These are phyloP conservation scores for Umbelopsis sp. DNA, from an alignment of 371 early-diverging fungal genomes.

Conservation along the genomic window DNA sequence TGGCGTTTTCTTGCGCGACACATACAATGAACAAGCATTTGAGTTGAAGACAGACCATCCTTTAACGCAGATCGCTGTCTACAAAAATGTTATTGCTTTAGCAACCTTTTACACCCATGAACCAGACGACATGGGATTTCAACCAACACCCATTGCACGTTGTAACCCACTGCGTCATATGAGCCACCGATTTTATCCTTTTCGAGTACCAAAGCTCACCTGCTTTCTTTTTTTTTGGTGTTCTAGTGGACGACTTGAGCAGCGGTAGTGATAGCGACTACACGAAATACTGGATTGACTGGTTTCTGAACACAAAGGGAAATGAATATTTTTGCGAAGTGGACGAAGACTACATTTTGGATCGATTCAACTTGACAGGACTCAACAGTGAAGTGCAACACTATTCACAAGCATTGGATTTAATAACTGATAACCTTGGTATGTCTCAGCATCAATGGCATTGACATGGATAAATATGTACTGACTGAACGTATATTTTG, in stretches of 20 bases:
- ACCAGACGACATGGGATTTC: too few relatives aligned
- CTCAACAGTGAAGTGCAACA: conserved; percentile 79
- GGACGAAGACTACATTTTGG: conserved; percentile 93
- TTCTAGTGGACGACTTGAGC: conserved; percentile 62
- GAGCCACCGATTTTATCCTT: too few relatives aligned
- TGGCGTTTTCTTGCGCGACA: background rate
- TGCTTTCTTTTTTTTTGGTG: background rate
- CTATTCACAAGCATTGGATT: conserved; percentile 83
- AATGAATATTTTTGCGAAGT: conserved; percentile 96
- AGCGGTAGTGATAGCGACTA: conserved; percentile 69
- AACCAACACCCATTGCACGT: too few relatives aligned
- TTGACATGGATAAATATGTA: conserved; percentile 2
- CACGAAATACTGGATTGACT: conserved; percentile 84
- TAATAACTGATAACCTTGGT: conserved; percentile 88
- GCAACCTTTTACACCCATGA: too few relatives aligned
- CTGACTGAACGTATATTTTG: background rate
- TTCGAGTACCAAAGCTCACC: background rate
- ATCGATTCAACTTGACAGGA: conserved; percentile 97
- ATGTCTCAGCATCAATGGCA: conserved; percentile 9
- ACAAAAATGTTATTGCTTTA: too few relatives aligned
- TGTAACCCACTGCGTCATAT: too few relatives aligned
- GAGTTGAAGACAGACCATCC: too few relatives aligned
- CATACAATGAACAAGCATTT: too few relatives aligned
- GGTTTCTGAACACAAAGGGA: conserved; percentile 80
- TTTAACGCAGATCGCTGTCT: too few relatives aligned